Percentiles rank a stretch among this genome's conserved stretches.
These are phyloP conservation scores for Acrasis kona DNA, from an alignment of 78 protist genomes.

Conservation along the genomic window DNA sequence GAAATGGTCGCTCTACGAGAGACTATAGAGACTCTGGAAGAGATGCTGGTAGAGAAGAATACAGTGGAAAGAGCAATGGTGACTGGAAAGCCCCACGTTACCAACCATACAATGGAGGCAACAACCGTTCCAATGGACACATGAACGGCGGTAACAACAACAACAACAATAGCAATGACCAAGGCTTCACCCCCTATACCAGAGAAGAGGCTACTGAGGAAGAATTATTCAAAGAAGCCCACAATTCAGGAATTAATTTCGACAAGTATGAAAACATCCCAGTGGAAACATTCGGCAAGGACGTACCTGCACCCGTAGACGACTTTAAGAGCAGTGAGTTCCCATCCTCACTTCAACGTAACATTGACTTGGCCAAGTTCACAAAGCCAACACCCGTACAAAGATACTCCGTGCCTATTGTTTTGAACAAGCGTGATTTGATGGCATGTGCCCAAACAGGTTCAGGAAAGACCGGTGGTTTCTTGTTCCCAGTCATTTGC, in stretches of 20 bases:
- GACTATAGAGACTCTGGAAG: too few species aligned
- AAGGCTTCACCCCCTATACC: too few species aligned
- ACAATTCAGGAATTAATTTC: constrained; percentile 50
- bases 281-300: constrained; percentile 54
- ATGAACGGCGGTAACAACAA: too few species aligned
- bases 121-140: too few species aligned
- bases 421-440: constrained; percentile 66
- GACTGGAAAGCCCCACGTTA: too few species aligned
- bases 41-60: too few species aligned
- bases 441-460: constrained; percentile 99
- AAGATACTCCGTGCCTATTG: constrained; percentile 82
- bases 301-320: constrained; percentile 18
- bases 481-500: constrained; percentile 71
- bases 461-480: constrained; percentile 95
- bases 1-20: too few species aligned
- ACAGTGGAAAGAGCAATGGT: too few species aligned
- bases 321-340: constrained; percentile 10
- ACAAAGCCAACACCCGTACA: constrained; percentile 96
- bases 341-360: constrained; percentile 9
- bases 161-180: too few species aligned
- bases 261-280: constrained; percentile 71
- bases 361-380: constrained; percentile 49
- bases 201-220: neutral
- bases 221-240: constrained; percentile 11
- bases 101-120: too few species aligned